Percentiles rank a stretch among this genome's conserved stretches.
These are phyloP conservation scores for Darksidea phi DNA, from an alignment of 495 filamentous ascomycete species.

Conservation along the genomic window DNA sequence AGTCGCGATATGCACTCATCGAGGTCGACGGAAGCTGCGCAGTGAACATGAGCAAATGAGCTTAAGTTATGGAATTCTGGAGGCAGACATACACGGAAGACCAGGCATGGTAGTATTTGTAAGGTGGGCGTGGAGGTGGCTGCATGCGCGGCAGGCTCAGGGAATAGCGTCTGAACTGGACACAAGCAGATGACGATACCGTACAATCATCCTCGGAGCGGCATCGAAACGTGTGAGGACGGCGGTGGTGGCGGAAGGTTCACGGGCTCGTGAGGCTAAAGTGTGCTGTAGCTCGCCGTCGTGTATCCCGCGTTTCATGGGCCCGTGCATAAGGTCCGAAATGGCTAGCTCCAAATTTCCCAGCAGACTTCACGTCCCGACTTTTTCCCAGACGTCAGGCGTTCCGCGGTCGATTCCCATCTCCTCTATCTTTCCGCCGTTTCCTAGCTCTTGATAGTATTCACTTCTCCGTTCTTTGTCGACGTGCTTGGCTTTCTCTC, in stretches of 20 bases:
- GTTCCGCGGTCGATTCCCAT: constrained; percentile 21
- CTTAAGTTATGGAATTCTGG: background rate
- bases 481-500: constrained; percentile 1
- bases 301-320: background rate
- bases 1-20: constrained; percentile 96
- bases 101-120: constrained; percentile 69
- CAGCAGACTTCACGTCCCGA: constrained; percentile 5
- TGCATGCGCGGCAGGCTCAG: constrained; percentile 36
- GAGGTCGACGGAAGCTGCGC: constrained; percentile 85
- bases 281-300: constrained; percentile 2
- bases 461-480: background rate
- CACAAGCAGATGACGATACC: constrained; percentile 30
- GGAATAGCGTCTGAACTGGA: constrained; percentile 30
- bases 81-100: constrained; percentile 67
- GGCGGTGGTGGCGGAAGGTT: constrained; percentile 12
- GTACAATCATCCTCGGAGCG: constrained; percentile 38
- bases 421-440: constrained; percentile 8
- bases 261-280: background rate
- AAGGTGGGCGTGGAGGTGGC: constrained; percentile 6
- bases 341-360: constrained; percentile 4
- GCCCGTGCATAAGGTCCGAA: background rate
- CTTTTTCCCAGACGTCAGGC: constrained; percentile 17
- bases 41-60: background rate
- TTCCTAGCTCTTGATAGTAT: background rate
- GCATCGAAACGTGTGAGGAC: constrained; percentile 19